Evolutionary conservation across 2,329 filamentous ascomycete species (phyloP).

Genomic region (Fusarium nelsonii): DNA sequence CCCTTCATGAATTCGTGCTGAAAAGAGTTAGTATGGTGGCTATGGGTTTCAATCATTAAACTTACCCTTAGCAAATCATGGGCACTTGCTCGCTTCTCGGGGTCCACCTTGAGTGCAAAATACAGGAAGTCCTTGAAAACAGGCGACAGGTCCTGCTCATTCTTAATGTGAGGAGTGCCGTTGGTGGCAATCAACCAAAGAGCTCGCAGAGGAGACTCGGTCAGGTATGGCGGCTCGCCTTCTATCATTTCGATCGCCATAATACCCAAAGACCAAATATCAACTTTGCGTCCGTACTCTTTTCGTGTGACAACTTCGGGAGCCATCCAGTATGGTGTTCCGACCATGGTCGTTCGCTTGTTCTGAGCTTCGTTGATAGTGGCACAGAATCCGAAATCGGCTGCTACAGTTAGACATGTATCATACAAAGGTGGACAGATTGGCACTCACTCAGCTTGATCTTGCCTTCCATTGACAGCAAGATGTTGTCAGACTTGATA

Average conservation of each 20-base stretch:
- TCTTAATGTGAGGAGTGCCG: constrained; percentile 94
- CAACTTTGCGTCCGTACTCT: constrained; percentile 97
- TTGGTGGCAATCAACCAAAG: constrained; percentile 97
- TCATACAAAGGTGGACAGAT: constrained; percentile 19
- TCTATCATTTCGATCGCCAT: constrained; percentile 99
- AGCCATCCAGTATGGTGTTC: constrained; percentile 99
- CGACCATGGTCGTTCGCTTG: constrained; percentile 99
- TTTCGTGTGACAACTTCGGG: constrained; percentile 97
- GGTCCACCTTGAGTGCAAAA: constrained; percentile 95
- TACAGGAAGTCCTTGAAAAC: constrained; percentile 93
- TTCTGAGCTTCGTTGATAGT: constrained; percentile 98
- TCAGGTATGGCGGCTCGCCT: constrained; percentile 96
- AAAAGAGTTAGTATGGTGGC: constrained; percentile 35
- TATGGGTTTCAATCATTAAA: constrained; percentile 49
- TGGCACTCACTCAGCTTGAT: constrained; percentile 90
- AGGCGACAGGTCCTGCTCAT: constrained; percentile 82
- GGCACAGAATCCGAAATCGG: constrained; percentile 98
- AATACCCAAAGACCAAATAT: constrained; percentile 98
- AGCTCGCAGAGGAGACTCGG: constrained; percentile 91
- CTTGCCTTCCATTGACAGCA: constrained; percentile 91
- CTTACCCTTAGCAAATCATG: constrained; percentile 92
- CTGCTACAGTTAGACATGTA: constrained; percentile 63
- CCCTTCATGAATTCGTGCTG: constrained; percentile 85
- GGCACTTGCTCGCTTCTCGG: constrained; percentile 94
- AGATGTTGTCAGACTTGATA: constrained; percentile 98